A percentile compares a stretch with the other conserved stretches of the same genome.
Conservation (phyloP, 2,329 filamentous ascomycete genomes). For the Arthrobotrys iridis region DNA sequence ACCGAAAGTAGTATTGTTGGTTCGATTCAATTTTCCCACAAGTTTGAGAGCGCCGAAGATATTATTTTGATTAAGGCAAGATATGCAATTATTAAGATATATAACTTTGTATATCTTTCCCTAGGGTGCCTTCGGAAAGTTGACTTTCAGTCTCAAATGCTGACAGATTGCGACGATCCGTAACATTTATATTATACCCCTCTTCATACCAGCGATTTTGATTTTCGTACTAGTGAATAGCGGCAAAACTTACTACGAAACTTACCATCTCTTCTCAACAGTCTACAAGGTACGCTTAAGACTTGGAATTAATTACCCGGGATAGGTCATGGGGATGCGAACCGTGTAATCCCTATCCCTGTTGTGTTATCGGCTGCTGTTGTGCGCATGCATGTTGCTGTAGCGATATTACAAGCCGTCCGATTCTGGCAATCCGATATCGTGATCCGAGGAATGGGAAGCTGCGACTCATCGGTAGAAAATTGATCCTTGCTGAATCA, state of each 20-base stretch:
- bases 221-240: neutral
- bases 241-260: slow-evolving; percentile 13
- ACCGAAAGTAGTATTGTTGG: neutral
- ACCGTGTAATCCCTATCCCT: slow-evolving; percentile 20
- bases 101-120: neutral
- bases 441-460: slow-evolving; percentile 32
- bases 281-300: neutral
- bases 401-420: slow-evolving; percentile 34
- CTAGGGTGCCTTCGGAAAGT: neutral
- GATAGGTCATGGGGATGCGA: slow-evolving; percentile 23
- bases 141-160: neutral
- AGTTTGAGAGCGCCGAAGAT: no score
- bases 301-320: slow-evolving; percentile 10
- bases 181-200: slow-evolving; percentile 35
- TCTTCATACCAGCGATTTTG: slow-evolving; percentile 2
- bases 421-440: slow-evolving; percentile 19
- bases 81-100: neutral
- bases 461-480: slow-evolving; percentile 4
- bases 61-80: neutral
- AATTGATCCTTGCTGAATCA: neutral
- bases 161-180: slow-evolving; percentile 27
- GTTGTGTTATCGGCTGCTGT: slow-evolving; percentile 14
- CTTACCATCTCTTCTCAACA: slow-evolving; percentile 12
- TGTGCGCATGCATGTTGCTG: slow-evolving; percentile 19
- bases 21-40: neutral